Percentiles rank a stretch among this genome's conserved stretches.
These are phyloP conservation scores for Trichoderma aggressivum DNA, from an alignment of 2,329 filamentous ascomycete genomes.

Conservation along the genomic window DNA sequence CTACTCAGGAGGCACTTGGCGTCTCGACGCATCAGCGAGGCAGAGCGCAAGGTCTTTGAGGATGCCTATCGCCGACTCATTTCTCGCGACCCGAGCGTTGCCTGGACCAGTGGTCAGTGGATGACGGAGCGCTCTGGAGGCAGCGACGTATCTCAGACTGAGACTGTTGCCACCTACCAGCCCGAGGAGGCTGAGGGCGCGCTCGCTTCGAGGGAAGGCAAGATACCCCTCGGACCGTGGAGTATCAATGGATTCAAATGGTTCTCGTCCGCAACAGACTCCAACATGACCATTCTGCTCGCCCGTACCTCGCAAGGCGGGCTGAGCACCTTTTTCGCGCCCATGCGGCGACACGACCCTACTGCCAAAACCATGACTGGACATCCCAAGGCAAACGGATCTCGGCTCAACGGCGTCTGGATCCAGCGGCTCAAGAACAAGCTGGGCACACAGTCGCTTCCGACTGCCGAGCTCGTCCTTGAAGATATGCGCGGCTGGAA, in stretches of 20 bases:
- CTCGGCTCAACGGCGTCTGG: constrained; percentile 61
- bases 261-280: constrained; percentile 32
- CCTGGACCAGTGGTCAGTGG: constrained; percentile 74
- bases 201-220: constrained; percentile 22
- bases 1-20: constrained; percentile 46
- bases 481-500: constrained; percentile 61
- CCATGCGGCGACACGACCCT: constrained; percentile 49
- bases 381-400: constrained; percentile 25
- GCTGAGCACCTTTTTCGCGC: constrained; percentile 62
- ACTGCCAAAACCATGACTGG: constrained; percentile 31
- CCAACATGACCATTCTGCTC: constrained; percentile 56
- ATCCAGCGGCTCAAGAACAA: constrained; percentile 72
- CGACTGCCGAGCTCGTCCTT: constrained; percentile 69
- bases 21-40: constrained; percentile 26
- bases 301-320: constrained; percentile 50
- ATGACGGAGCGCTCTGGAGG: constrained; percentile 71
- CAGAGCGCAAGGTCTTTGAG: constrained; percentile 44
- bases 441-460: constrained; percentile 65
- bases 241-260: constrained; percentile 66
- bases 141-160: constrained; percentile 65
- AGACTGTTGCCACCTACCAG: constrained; percentile 52
- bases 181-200: constrained; percentile 19
- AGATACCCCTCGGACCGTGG: constrained; percentile 52
- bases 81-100: constrained; percentile 44
- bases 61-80: constrained; percentile 53